Conservation (phyloP, 805 yeast species). For the Maudiozyma pseudohumilis region DNA sequence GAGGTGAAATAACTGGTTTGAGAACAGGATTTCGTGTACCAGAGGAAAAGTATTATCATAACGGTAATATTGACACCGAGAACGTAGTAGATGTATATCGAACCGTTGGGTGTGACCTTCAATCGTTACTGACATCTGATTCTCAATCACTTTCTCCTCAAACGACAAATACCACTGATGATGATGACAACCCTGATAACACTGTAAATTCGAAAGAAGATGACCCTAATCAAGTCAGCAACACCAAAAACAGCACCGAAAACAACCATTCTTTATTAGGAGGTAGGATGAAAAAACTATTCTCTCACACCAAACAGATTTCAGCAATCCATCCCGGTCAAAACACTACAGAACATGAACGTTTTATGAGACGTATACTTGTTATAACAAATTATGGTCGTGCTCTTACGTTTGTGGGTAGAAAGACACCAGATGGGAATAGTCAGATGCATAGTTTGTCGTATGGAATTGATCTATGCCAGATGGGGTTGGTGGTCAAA, state of each 20-base stretch:
- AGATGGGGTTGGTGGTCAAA: conserved; percentile 44
- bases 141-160: no score
- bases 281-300: conserved; percentile 22
- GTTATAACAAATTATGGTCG: conserved; percentile 57
- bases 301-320: conserved; percentile 22
- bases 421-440: conserved; percentile 28
- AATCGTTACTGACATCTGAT: conserved; percentile 4
- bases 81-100: conserved; percentile 14
- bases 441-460: conserved; percentile 36
- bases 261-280: conserved; percentile 12
- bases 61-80: conserved; percentile 13
- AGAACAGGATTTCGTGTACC: conserved; percentile 27
- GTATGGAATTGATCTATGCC: conserved; percentile 45
- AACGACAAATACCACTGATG: no score
- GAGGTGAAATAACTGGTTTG: conserved; percentile 35
- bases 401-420: conserved; percentile 40
- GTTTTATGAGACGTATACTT: conserved; percentile 39
- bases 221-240: neutral
- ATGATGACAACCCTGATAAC: neutral
- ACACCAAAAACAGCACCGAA: conserved; percentile 2
- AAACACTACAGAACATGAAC: conserved; percentile 19
- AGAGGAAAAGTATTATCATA: conserved; percentile 27
- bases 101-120: conserved; percentile 1
- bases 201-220: neutral
- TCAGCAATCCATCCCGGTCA: conserved; percentile 7